These are phyloP conservation scores for Rhodotorula mucilaginosa DNA, from an alignment of 1,284 basidiomycete species.

Conservation along the genomic window DNA sequence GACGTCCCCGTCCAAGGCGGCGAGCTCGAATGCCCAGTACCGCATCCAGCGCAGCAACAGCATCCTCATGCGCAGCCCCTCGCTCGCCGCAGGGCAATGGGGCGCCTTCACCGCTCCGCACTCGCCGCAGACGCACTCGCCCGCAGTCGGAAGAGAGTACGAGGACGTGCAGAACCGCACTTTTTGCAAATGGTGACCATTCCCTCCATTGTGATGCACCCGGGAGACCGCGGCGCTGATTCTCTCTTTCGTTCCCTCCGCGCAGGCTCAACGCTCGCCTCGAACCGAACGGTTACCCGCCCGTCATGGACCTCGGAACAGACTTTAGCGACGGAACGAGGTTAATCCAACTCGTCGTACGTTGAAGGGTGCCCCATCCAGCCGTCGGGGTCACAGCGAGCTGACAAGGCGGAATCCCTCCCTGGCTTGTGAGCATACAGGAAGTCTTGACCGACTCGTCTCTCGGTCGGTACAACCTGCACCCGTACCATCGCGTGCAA, in stretches of 20 bases:
- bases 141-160: slow-evolving; percentile 26
- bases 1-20: no score
- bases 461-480: slow-evolving; percentile 85
- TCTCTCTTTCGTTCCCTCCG: not conserved
- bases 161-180: slow-evolving; percentile 67
- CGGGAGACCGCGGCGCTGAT: no score
- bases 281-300: slow-evolving; percentile 74
- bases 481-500: slow-evolving; percentile 86
- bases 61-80: not conserved
- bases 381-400: slow-evolving; percentile 13
- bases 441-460: slow-evolving; percentile 67
- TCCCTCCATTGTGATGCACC: not conserved
- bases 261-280: slow-evolving; percentile 88
- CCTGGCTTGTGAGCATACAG: not conserved
- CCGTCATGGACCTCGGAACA: slow-evolving; percentile 84
- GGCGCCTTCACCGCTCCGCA: slow-evolving; percentile 13
- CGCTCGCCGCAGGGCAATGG: slow-evolving; percentile 6
- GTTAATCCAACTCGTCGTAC: slow-evolving; percentile 82
- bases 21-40: not conserved
- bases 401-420: not conserved
- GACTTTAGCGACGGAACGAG: slow-evolving; percentile 94
- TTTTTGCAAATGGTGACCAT: slow-evolving; percentile 77
- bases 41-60: slow-evolving; percentile 4
- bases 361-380: not conserved
- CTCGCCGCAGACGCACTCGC: not conserved